Conservation (phyloP, 108 stramenopile genomes). For the Aurantiochytrium sp. region DNA sequence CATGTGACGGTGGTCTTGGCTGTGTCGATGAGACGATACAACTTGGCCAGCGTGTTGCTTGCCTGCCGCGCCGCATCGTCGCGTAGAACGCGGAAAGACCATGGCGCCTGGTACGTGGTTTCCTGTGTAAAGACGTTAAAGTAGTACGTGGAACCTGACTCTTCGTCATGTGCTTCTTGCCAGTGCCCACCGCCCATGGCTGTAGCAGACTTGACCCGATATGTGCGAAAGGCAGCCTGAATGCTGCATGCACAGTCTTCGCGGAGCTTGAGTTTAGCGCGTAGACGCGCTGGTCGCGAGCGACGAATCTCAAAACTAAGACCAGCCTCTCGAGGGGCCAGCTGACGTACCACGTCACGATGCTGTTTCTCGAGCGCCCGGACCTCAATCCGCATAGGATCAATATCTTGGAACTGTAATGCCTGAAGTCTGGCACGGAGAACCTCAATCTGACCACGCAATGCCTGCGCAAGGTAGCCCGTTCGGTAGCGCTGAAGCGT, state of each 20-base stretch:
- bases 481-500: conserved; percentile 11
- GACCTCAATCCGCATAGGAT: background rate
- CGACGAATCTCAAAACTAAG: background rate
- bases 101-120: background rate
- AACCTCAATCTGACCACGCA: background rate
- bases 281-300: background rate
- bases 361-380: background rate
- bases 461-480: background rate
- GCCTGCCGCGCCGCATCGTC: background rate
- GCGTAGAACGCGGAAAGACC: background rate
- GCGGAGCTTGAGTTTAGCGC: background rate
- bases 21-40: background rate
- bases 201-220: background rate
- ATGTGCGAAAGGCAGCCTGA: background rate
- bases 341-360: background rate
- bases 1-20: background rate
- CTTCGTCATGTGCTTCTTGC: background rate
- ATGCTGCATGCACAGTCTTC: background rate
- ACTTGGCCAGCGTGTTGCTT: background rate
- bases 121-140: background rate
- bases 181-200: background rate
- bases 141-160: background rate
- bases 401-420: background rate
- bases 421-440: background rate
- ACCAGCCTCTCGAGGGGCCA: background rate